Evolutionary conservation across 1,284 basidiomycete species (phyloP).

Genomic region (Malassezia dermatis): DNA sequence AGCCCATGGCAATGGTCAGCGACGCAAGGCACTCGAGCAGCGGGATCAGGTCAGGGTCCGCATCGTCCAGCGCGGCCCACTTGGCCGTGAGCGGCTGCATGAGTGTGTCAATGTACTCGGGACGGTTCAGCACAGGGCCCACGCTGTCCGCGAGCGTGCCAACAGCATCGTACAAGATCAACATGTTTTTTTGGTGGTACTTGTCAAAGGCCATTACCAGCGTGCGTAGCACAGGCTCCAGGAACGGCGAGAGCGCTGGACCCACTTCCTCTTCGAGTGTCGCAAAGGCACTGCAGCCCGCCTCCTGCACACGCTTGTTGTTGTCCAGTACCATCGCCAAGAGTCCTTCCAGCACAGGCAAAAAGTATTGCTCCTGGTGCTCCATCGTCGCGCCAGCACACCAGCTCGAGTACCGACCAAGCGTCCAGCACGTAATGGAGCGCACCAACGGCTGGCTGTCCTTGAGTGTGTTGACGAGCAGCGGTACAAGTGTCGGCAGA

Average conservation of each 20-base stretch:
- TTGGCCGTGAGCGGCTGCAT: constrained; percentile 87
- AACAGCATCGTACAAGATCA: constrained; percentile 95
- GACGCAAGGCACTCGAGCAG: constrained; percentile 84
- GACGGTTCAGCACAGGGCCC: constrained; percentile 71
- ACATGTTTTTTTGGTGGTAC: constrained; percentile 98
- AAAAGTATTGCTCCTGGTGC: constrained; percentile 78
- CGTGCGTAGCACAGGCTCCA: constrained; percentile 87
- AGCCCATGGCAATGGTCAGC: constrained; percentile 88
- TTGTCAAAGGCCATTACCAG: constrained; percentile 92
- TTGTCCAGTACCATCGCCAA: constrained; percentile 95
- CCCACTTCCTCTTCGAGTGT: constrained; percentile 97
- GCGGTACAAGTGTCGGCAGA: constrained; percentile 79
- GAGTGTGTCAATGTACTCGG: constrained; percentile 79
- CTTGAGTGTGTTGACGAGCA: constrained; percentile 76
- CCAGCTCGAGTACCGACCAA: constrained; percentile 97
- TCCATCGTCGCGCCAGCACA: constrained; percentile 67
- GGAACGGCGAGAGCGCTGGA: constrained; percentile 73
- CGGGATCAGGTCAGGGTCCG: constrained; percentile 86
- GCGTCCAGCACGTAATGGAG: constrained; percentile 97
- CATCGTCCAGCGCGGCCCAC: constrained; percentile 79
- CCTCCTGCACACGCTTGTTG: constrained; percentile 98
- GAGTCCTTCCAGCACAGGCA: constrained; percentile 95
- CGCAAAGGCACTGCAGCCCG: constrained; percentile 95
- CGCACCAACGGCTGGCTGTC: constrained; percentile 94
- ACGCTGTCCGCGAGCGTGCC: constrained; percentile 96